These are phyloP conservation scores for Neofusicoccum cordaticola DNA, from an alignment of 2,329 filamentous ascomycete genomes.

Conservation along the genomic window DNA sequence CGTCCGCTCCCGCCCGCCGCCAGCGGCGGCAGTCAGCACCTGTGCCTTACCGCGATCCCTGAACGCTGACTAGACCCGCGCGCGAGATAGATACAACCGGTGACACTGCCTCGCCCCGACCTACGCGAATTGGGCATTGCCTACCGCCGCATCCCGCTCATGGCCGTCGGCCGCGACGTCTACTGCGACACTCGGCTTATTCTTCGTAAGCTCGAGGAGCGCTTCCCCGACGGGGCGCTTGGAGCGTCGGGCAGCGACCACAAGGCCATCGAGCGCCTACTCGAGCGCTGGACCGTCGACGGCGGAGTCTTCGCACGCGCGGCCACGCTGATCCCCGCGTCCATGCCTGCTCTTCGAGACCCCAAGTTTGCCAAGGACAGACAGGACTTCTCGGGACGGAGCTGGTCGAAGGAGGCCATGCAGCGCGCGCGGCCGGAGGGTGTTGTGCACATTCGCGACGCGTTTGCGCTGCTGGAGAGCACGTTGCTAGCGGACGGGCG, in stretches of 20 bases:
- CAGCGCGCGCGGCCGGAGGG: slow-evolving; percentile 53
- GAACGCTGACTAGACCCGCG: slow-evolving; percentile 5
- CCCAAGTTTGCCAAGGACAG: slow-evolving; percentile 60
- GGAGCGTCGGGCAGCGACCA: slow-evolving; percentile 30
- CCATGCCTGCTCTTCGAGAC: slow-evolving; percentile 55
- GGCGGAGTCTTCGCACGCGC: slow-evolving; percentile 55
- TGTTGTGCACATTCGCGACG: slow-evolving; percentile 52
- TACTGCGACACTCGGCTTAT: slow-evolving; percentile 71
- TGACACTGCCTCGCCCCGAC: slow-evolving; percentile 64
- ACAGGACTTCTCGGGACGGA: slow-evolving; percentile 44
- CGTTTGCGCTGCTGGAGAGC: slow-evolving; percentile 59
- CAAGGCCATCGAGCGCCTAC: slow-evolving; percentile 52
- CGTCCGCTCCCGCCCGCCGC: slow-evolving; percentile 26
- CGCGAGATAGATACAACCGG: slow-evolving; percentile 58
- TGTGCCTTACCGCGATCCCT: slow-evolving; percentile 14
- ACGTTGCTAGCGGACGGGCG: slow-evolving; percentile 65
- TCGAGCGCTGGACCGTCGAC: slow-evolving; percentile 57
- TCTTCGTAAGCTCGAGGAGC: slow-evolving; percentile 59
- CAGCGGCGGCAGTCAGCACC: neutral
- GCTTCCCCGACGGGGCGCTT: slow-evolving; percentile 42
- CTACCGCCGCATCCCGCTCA: slow-evolving; percentile 68
- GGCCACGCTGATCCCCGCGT: slow-evolving; percentile 53
- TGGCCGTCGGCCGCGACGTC: slow-evolving; percentile 64
- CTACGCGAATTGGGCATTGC: slow-evolving; percentile 58
- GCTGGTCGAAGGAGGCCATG: slow-evolving; percentile 40